Conservation (phyloP, 192 early-diverging fungal species). For the Coemansia sp. region DNA sequence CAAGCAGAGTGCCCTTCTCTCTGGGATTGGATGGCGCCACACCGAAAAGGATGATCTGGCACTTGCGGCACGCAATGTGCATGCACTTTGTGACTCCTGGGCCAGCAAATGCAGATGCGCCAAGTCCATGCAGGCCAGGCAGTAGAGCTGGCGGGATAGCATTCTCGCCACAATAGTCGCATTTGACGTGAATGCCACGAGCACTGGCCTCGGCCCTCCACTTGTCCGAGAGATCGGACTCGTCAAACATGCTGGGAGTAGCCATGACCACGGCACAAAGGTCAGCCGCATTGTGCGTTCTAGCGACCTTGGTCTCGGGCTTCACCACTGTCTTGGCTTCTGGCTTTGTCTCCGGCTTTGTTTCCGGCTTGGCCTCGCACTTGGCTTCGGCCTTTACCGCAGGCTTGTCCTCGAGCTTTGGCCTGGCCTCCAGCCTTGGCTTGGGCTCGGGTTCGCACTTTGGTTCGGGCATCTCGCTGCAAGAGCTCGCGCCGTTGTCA, state of each 20-base stretch:
- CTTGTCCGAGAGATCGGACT: conserved; percentile 1
- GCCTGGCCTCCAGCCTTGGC: not conserved
- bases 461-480: not conserved
- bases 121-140: conserved; percentile 3
- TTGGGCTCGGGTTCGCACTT: not conserved
- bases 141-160: conserved; percentile 17
- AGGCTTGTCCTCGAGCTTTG: not conserved
- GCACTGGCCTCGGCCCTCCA: conserved; percentile 17
- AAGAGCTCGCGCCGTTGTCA: not conserved
- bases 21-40: conserved; percentile 8
- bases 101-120: conserved; percentile 22
- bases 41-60: conserved; percentile 33
- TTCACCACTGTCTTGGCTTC: not conserved
- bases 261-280: conserved; percentile 11
- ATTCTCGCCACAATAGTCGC: conserved; percentile 24
- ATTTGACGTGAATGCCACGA: conserved; percentile 18
- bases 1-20: conserved; percentile 13
- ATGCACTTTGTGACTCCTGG: conserved; percentile 41
- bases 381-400: not conserved
- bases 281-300: conserved; percentile 5
- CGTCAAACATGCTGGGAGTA: not conserved
- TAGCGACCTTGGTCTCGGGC: not conserved
- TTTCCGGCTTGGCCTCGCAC: not conserved
- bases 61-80: conserved; percentile 37
- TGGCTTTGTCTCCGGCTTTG: not conserved